These are phyloP conservation scores for Roridomyces roridus DNA, from an alignment of 768 basidiomycete genomes.

Conservation along the genomic window DNA sequence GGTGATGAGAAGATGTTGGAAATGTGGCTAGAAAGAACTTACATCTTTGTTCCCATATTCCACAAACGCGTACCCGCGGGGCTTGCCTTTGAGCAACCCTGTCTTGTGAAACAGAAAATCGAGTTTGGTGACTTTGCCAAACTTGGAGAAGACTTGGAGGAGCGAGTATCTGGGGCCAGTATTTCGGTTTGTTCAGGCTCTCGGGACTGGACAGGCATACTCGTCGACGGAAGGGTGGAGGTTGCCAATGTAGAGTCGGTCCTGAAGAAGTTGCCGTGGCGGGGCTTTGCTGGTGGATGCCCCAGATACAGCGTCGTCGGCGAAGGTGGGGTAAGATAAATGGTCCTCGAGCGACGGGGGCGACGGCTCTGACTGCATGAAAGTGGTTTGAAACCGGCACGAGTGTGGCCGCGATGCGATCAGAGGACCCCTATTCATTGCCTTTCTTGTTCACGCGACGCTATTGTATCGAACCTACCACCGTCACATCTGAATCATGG, in stretches of 20 bases:
- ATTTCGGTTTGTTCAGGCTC: neutral
- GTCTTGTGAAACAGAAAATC: slow-evolving; percentile 97
- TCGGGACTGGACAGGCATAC: slow-evolving; percentile 45
- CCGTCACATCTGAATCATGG: too few species aligned
- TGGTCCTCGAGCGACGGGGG: slow-evolving; percentile 15
- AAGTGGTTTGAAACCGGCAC: neutral
- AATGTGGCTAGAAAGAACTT: slow-evolving; percentile 43
- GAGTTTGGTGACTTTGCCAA: slow-evolving; percentile 89
- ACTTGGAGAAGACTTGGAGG: slow-evolving; percentile 89
- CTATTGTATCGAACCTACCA: too few species aligned
- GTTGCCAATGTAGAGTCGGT: slow-evolving; percentile 91
- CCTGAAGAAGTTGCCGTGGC: slow-evolving; percentile 54
- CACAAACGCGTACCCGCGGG: slow-evolving; percentile 94
- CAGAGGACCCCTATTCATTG: too few species aligned
- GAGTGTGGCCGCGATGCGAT: too few species aligned
- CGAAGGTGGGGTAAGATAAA: slow-evolving; percentile 29
- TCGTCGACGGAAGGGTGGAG: slow-evolving; percentile 87
- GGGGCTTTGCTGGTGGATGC: slow-evolving; percentile 18
- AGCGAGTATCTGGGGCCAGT: slow-evolving; percentile 71
- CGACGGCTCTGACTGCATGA: slow-evolving; percentile 1
- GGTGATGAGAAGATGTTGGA: slow-evolving; percentile 38
- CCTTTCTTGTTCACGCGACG: too few species aligned
- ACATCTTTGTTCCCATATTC: slow-evolving; percentile 85
- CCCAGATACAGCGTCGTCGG: slow-evolving; percentile 24
- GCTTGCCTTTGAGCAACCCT: slow-evolving; percentile 88